Evolutionary conservation across 306 rosid genomes (phyloP).

Genomic region (Prunus salicina): DNA sequence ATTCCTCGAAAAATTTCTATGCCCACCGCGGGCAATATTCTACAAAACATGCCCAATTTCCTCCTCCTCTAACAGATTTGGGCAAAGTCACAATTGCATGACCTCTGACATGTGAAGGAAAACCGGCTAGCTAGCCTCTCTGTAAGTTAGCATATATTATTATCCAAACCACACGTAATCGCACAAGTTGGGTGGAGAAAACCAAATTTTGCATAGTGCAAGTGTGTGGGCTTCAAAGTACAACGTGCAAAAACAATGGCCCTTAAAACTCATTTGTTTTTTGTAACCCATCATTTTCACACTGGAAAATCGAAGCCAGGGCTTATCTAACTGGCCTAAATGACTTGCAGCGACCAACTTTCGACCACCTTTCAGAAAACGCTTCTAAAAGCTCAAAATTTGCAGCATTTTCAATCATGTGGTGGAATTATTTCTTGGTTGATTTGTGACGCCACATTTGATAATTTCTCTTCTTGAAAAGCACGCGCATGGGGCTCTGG

Average conservation of each 20-base stretch:
- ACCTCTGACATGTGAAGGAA: constrained; percentile 50
- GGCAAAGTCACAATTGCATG: constrained; percentile 56
- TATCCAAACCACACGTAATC: constrained; percentile 36
- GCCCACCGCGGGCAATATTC: not conserved
- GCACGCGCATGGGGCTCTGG: no score
- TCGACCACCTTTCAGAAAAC: no score
- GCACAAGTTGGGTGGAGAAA: no score
- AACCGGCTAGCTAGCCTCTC: constrained; percentile 37
- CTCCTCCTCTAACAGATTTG: constrained; percentile 40
- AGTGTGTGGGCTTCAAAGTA: not conserved
- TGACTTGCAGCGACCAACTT: constrained; percentile 19
- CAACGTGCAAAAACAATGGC: constrained; percentile 15
- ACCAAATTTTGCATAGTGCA: no score
- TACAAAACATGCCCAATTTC: constrained; percentile 34
- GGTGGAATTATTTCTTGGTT: not conserved
- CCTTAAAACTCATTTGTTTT: not conserved
- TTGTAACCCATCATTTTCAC: not conserved
- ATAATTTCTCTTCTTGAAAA: no score
- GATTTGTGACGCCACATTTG: not conserved
- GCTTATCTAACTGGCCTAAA: constrained; percentile 12
- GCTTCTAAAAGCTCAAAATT: not conserved
- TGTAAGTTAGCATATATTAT: constrained; percentile 39
- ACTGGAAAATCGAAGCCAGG: not conserved
- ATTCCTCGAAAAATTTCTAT: no score
- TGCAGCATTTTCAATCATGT: not conserved